Evolutionary conservation across 805 yeast species (phyloP).

Genomic region (Saturnispora saitoi): DNA sequence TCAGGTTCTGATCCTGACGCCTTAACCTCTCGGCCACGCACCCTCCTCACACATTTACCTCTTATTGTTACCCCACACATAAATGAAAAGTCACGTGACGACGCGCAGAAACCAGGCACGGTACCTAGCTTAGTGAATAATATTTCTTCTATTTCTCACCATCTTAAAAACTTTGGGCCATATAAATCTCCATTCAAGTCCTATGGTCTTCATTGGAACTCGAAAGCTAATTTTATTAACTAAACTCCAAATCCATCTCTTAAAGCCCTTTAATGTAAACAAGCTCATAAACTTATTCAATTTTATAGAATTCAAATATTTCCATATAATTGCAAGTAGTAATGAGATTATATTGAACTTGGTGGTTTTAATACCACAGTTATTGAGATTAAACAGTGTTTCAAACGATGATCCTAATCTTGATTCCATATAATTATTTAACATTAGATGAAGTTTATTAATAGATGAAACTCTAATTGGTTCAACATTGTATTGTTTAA

Average conservation of each 20-base stretch:
- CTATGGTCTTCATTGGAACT: neutral
- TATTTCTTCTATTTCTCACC: neutral
- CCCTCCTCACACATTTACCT: conserved; percentile 5
- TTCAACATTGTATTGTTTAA: conserved; percentile 10
- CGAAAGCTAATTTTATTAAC: neutral
- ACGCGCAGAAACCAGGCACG: neutral
- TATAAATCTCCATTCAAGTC: neutral
- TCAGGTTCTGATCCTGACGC: conserved; percentile 21
- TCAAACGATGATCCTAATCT: conserved; percentile 6
- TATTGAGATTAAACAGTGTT: conserved; percentile 14
- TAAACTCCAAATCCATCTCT: conserved; percentile 5
- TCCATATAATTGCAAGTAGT: conserved; percentile 14
- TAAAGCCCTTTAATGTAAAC: conserved; percentile 5
- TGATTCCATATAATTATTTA: conserved; percentile 6
- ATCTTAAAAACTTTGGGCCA: neutral
- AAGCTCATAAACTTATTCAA: conserved; percentile 9
- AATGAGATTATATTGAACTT: conserved; percentile 14
- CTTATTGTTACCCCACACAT: neutral
- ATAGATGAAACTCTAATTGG: conserved; percentile 12
- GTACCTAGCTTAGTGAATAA: neutral
- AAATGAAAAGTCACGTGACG: neutral
- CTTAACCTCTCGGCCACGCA: conserved; percentile 21
- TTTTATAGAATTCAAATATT: conserved; percentile 16
- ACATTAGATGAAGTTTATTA: conserved; percentile 16
- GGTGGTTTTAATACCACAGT: conserved; percentile 13